Conservation (phyloP, 345 rosid genomes). For the Ceriops decandra region DNA sequence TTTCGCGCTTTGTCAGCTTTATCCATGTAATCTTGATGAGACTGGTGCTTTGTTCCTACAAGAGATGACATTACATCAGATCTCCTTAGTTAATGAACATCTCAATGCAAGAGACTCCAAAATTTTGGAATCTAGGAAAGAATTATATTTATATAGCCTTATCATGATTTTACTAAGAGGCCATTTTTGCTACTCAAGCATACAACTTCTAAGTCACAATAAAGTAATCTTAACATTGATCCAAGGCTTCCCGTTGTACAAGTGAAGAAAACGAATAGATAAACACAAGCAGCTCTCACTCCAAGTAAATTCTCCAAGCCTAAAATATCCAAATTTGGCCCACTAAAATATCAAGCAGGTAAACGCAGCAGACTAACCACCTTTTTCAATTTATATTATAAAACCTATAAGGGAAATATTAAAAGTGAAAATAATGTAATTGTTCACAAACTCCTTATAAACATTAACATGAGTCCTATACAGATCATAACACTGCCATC, state of each 20-base stretch:
- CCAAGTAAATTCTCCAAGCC: background rate
- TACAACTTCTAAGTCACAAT: too few species aligned
- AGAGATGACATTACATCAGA: conserved; percentile 12
- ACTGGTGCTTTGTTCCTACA: conserved; percentile 75
- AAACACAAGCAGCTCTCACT: background rate
- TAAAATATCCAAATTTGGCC: background rate
- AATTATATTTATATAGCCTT: too few species aligned
- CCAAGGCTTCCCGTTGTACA: background rate
- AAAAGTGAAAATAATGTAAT: background rate
- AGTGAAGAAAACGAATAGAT: background rate
- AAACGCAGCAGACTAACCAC: background rate
- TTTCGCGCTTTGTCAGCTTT: conserved; percentile 83
- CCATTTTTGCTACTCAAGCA: too few species aligned
- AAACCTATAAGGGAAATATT: background rate
- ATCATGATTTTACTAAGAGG: too few species aligned
- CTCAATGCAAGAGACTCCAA: background rate
- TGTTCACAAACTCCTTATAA: background rate
- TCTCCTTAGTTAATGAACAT: background rate
- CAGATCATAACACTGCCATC: too few species aligned
- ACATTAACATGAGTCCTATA: too few species aligned
- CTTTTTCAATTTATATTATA: background rate
- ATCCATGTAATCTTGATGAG: conserved; percentile 97
- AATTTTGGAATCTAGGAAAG: background rate
- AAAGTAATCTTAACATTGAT: too few species aligned
- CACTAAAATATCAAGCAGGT: background rate